Evolutionary conservation across 225 moss, liverwort and hornwort species (phyloP), one percentile per base, ranked within the genome.

Genomic region (Bryoerythrophyllum caledonicum): DNA sequence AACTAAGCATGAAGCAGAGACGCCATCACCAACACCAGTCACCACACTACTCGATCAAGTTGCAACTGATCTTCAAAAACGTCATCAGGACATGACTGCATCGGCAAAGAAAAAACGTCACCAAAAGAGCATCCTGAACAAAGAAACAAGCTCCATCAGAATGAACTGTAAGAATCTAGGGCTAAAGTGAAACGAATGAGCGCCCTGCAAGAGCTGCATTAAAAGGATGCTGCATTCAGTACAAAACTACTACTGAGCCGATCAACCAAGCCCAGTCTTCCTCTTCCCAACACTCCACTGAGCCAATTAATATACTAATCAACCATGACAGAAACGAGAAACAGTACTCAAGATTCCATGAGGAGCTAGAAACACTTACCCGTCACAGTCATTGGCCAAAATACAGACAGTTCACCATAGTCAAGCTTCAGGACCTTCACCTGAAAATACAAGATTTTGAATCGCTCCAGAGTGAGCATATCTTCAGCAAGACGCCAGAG

Each of bases 1-100:
- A n/a, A n/a, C n/a, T n/a, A n/a, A 78, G 81, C 76, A 68, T 76
- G 80, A 63, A 83, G 65, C 44, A 81, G 63, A 59, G 65, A 34
- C 73, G 78, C 76, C 83, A 83, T 86, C 43, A 40, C 28, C 60
- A 46, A 60, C 37, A 49, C 46, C 46, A 53, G 48, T 76, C 75
- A 81, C 74, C 66, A 48, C 67, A 61, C 37, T 16, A 17, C 17
- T 17, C 24, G 41, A 51, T 27, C 62, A 63, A 51, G 63, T 15
- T 57, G 54, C 49, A 37, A 21, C 17, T 20, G 38, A 15, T 25
- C 27, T 73, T 76, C 79, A 74, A 35, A 48, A 32, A 41, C 55
- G 19, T 55, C 74, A 76, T 64, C 60, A 34, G 60, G 28, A 40
- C 74, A 41, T 46, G 46, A 46, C 70, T 74, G 49, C 30, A 69